These are phyloP conservation scores for Bigelowiella natans DNA, from an alignment of 78 protist species.

Conservation along the genomic window DNA sequence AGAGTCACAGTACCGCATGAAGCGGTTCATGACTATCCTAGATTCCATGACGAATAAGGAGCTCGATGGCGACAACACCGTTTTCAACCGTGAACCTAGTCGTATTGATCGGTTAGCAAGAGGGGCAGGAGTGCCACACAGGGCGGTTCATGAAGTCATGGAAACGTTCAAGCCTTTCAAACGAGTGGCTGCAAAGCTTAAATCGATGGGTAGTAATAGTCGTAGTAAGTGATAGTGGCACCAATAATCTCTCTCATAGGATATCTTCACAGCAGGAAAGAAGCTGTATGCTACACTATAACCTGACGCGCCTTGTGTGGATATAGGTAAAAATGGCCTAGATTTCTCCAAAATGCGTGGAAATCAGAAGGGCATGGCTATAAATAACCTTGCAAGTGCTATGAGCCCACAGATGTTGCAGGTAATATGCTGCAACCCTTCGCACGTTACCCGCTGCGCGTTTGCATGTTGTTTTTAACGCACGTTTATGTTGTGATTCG, in stretches of 20 bases:
- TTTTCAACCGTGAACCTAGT: background rate
- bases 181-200: background rate
- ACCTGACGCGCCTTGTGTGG: too few relatives aligned
- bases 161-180: background rate
- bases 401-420: background rate
- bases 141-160: background rate
- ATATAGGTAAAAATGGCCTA: background rate
- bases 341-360: background rate
- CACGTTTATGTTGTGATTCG: too few relatives aligned
- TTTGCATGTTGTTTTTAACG: too few relatives aligned
- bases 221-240: too few relatives aligned
- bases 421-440: too few relatives aligned
- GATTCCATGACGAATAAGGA: conserved; percentile 72
- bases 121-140: background rate
- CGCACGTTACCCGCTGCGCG: too few relatives aligned
- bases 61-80: background rate
- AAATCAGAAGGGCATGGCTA: background rate
- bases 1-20: conserved; percentile 39
- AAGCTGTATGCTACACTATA: too few relatives aligned
- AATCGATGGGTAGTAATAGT: background rate
- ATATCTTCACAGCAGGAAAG: too few relatives aligned
- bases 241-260: too few relatives aligned
- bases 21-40: conserved; percentile 68
- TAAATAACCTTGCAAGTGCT: background rate
- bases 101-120: background rate